phyloP scores from a whole-genome alignment of 768 basidiomycete genomes.

The Nevesoporus exiguus region DNA sequence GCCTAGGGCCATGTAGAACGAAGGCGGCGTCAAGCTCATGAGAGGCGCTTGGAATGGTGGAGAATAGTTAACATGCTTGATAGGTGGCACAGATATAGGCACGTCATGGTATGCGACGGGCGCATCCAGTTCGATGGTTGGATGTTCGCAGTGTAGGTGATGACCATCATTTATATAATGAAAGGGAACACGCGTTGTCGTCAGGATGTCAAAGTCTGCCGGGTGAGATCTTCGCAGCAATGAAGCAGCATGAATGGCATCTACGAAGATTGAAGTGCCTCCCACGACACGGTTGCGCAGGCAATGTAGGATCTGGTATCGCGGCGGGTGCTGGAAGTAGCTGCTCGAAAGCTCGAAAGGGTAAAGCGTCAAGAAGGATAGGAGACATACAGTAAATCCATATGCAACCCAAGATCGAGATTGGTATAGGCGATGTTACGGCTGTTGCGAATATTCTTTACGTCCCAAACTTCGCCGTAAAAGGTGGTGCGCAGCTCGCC shows the following conservation, averaged over 20 bases:
- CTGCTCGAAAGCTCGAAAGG: conserved; percentile 37
- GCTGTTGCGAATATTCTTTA: conserved; percentile 68
- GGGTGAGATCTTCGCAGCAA: conserved; percentile 46
- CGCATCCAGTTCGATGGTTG: conserved; percentile 64
- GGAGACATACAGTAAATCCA: conserved; percentile 84
- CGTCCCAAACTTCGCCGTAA: conserved; percentile 89
- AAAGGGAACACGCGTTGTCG: conserved; percentile 68
- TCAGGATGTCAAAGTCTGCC: conserved; percentile 54
- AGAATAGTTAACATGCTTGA: conserved; percentile 82
- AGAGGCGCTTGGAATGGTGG: conserved; percentile 94
- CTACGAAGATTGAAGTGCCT: conserved; percentile 84
- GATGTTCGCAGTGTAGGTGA: conserved; percentile 68
- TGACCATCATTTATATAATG: conserved; percentile 92
- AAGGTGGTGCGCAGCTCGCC: conserved; percentile 83
- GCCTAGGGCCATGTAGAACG: conserved; percentile 61
- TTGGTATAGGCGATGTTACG: conserved; percentile 95
- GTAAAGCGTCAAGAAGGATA: neutral
- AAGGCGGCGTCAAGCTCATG: conserved; percentile 43
- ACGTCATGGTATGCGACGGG: conserved; percentile 9
- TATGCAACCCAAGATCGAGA: conserved; percentile 82
- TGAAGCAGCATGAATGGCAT: conserved; percentile 65
- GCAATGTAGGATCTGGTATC: conserved; percentile 91
- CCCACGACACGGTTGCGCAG: conserved; percentile 81
- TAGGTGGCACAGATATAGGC: conserved; percentile 19
- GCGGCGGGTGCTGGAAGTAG: conserved; percentile 88